A percentile compares a stretch with the other conserved stretches of the same genome.
Evolutionary conservation across 78 protist genomes (phyloP).

Genomic region (Tieghemostelium lacteum): DNA sequence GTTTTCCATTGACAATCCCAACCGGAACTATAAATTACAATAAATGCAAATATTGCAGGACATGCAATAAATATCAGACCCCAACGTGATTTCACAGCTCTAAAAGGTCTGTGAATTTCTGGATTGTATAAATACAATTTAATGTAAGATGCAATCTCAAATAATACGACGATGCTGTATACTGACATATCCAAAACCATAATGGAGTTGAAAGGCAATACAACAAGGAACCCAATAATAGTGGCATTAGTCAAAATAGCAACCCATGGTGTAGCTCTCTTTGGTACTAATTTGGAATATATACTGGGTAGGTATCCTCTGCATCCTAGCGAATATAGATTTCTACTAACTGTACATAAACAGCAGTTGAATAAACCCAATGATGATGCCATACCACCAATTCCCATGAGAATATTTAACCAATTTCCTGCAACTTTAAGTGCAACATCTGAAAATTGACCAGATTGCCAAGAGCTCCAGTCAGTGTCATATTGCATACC

Average conservation of each 20-base stretch:
- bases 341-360: constrained; percentile 35
- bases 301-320: constrained; percentile 50
- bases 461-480: constrained; percentile 42
- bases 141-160: constrained; percentile 22
- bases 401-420: constrained; percentile 31
- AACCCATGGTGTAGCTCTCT: constrained; percentile 53
- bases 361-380: constrained; percentile 40
- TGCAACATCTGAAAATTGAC: constrained; percentile 56
- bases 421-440: constrained; percentile 43
- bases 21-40: not conserved
- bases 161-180: constrained; percentile 23
- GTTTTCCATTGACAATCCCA: constrained; percentile 16
- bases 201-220: constrained; percentile 51
- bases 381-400: constrained; percentile 62
- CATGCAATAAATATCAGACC: not conserved
- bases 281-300: constrained; percentile 26
- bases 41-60: not conserved
- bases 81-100: constrained; percentile 7
- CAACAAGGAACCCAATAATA: constrained; percentile 3
- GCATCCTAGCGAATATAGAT: constrained; percentile 4
- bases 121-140: constrained; percentile 35
- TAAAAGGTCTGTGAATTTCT: constrained; percentile 31
- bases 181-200: constrained; percentile 59
- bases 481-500: constrained; percentile 57
- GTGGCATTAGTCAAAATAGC: constrained; percentile 11